A percentile compares a stretch with the other conserved stretches of the same genome.
Conservation (phyloP, 768 basidiomycete species). For the Grammothele lineata region DNA sequence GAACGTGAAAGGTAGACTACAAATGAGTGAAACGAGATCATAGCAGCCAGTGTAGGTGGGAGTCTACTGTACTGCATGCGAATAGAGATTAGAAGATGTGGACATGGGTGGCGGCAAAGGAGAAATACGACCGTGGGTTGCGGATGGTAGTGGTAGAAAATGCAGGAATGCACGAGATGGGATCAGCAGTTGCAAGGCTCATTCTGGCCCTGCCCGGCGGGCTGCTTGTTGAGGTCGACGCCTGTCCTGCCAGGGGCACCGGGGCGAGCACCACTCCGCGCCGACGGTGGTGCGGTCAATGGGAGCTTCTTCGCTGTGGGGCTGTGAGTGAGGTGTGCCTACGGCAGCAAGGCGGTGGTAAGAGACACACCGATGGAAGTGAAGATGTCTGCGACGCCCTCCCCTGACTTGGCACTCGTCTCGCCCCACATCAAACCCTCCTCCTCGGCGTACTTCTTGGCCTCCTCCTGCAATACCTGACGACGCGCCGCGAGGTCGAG, state of each 20-base stretch:
- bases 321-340: constrained; percentile 8
- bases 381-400: constrained; percentile 84
- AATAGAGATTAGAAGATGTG: no score
- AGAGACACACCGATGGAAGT: constrained; percentile 67
- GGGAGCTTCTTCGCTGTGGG: constrained; percentile 81
- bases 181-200: constrained; percentile 75
- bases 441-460: constrained; percentile 88
- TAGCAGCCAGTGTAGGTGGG: no score
- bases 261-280: constrained; percentile 51
- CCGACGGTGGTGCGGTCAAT: constrained; percentile 65
- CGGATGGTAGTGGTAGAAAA: constrained; percentile 20
- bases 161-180: neutral
- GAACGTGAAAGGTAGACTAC: constrained; percentile 14
- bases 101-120: no score
- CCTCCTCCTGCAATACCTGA: constrained; percentile 84
- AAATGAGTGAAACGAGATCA: constrained; percentile 36
- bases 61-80: no score
- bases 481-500: constrained; percentile 79
- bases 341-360: no score
- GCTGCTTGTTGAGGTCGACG: constrained; percentile 79
- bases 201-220: constrained; percentile 46
- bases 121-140: no score
- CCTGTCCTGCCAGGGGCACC: constrained; percentile 50
- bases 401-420: constrained; percentile 86
- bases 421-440: constrained; percentile 93